phyloP scores from a whole-genome alignment of 805 yeast species.

The Pichia manshurica region DNA sequence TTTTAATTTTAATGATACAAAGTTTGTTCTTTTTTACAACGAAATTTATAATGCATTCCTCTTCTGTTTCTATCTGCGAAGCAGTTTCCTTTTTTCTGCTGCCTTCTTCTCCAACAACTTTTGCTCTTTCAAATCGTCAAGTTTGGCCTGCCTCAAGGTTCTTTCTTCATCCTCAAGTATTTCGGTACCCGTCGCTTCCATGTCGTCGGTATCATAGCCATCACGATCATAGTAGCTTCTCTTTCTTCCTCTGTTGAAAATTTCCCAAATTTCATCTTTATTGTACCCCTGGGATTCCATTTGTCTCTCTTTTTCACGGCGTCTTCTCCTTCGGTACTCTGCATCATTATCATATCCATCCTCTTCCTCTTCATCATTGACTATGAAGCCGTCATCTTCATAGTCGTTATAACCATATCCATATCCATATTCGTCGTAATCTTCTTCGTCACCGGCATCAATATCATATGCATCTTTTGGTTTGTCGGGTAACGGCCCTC shows the following conservation, averaged over 20 bases:
- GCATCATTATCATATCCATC: conserved; percentile 35
- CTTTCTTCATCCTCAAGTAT: conserved; percentile 74
- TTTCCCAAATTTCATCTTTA: conserved; percentile 83
- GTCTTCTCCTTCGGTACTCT: conserved; percentile 21
- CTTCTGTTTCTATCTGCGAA: conserved; percentile 2
- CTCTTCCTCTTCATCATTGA: conserved; percentile 21
- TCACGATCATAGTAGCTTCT: conserved; percentile 39
- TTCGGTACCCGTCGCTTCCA: conserved; percentile 95
- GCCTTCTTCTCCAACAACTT: conserved; percentile 48
- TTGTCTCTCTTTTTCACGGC: conserved; percentile 22
- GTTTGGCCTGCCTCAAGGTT: conserved; percentile 60
- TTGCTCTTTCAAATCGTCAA: conserved; percentile 73
- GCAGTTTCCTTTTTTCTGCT: conserved; percentile 33
- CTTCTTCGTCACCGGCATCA: conserved; percentile 26
- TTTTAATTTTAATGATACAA: no score
- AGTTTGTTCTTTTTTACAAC: no score
- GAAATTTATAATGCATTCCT: no score
- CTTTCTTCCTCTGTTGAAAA: conserved; percentile 63
- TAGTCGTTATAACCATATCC: conserved; percentile 20
- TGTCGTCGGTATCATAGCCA: conserved; percentile 52
- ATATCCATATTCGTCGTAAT: conserved; percentile 2
- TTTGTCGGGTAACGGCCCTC: not conserved
- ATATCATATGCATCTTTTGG: conserved; percentile 24
- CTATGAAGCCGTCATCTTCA: conserved; percentile 41
- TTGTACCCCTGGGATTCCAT: conserved; percentile 46